Conservation (phyloP, 345 rosid genomes). For the Eucalyptus pauciflora region DNA sequence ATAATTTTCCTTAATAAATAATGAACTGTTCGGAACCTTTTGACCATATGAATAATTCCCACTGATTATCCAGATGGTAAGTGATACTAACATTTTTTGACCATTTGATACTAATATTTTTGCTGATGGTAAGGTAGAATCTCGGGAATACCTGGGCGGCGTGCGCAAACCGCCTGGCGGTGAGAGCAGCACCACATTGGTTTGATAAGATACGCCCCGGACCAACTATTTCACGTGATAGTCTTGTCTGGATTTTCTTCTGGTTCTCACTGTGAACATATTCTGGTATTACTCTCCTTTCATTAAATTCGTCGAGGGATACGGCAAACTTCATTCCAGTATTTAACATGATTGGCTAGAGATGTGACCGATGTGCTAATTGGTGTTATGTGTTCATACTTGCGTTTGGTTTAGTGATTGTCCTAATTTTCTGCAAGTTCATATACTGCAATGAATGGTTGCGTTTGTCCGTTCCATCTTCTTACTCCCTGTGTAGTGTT, state of each 20-base stretch:
- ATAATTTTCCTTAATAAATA: too few relatives aligned
- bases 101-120: slow-evolving; percentile 31
- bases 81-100: too few relatives aligned
- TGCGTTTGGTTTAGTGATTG: background rate
- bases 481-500: background rate
- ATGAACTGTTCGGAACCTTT: too few relatives aligned
- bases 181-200: slow-evolving; percentile 85
- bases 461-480: background rate
- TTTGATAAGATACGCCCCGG: slow-evolving; percentile 6
- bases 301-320: background rate
- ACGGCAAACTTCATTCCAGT: background rate
- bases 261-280: background rate
- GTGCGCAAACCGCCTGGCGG: slow-evolving; percentile 97
- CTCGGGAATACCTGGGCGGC: slow-evolving; percentile 82
- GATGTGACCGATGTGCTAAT: background rate
- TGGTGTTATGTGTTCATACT: background rate
- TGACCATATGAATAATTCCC: background rate
- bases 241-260: background rate
- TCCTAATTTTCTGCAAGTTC: background rate
- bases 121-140: slow-evolving; percentile 77
- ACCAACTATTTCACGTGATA: background rate
- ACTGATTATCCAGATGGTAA: background rate
- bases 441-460: background rate
- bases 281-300: background rate
- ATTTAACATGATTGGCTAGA: background rate